Evolutionary conservation across 1,284 basidiomycete species (phyloP), one percentile per base, ranked within the genome.

Genomic region (Cystobasidium sp.): DNA sequence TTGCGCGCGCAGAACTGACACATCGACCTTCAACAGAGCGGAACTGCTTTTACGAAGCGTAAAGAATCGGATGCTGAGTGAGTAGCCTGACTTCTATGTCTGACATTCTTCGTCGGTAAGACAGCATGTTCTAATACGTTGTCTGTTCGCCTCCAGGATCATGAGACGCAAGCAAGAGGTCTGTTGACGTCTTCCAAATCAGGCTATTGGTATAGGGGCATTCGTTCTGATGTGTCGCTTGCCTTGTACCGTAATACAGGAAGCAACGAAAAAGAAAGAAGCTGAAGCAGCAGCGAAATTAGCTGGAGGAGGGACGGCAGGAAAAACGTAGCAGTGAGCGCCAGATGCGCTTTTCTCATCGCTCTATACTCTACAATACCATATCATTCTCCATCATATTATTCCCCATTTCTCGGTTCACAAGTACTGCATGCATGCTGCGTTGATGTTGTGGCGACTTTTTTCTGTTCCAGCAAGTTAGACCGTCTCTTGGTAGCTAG

Each of bases 41-140:
- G 39, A 39, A 37, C 66, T 41, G 66, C 51, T 44, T 44, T 68
- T 14, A 58, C 39, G 0, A 68, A 68, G 39, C 66, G 66, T 22
- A 68, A 68, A 37, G 66, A 68, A 24, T 55, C 51, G n/a, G 66
- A 68, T 68, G 66, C 66, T 22, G 66, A 68, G 66, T 68, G 39
- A 67, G 65, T 41, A 20, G 31, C 31, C 5, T 31, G 31, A 31
- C 5, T 2, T 5, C 5, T 31, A 16, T 9, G 14, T 16, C 24
- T 31, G 22, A 18, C 18, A n/a, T 9, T 59, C 43, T 14, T 39
- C 7, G 43, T 14, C n/a, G n/a, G n/a, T n/a, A n/a, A n/a, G n/a
- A n/a, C n/a, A 9, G 46, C 37, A 16, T 14, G 22, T 14, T 41
- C 56, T 41, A 5, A 43, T 39, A 59, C 37, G 39, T 6, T 43